Evolutionary conservation across 2,329 filamentous ascomycete genomes (phyloP).

Genomic region (Fusarium fujikuroi): DNA sequence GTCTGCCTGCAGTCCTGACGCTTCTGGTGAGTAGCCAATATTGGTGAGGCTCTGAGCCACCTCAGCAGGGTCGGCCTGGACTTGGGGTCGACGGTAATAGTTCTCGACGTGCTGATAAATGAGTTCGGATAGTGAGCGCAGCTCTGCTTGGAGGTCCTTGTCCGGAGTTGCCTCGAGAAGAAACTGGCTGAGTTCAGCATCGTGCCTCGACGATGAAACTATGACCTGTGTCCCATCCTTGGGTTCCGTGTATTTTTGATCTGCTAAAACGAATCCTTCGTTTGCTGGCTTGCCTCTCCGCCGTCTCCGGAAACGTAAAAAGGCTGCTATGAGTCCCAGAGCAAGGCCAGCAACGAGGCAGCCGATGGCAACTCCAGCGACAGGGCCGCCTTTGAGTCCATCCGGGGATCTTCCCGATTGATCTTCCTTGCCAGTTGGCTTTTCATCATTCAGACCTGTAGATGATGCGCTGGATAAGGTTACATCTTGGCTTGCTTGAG

Average conservation of each 20-base stretch:
- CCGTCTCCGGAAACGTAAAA: slow-evolving; percentile 42
- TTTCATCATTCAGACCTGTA: background rate
- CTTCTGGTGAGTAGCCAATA: slow-evolving; percentile 42
- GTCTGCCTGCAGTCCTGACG: slow-evolving; percentile 20
- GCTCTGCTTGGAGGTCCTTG: slow-evolving; percentile 48
- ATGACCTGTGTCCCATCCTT: slow-evolving; percentile 18
- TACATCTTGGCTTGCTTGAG: accelerated
- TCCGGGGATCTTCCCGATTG: background rate
- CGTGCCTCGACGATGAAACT: slow-evolving; percentile 19
- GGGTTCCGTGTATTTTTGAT: background rate
- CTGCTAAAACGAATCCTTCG: background rate
- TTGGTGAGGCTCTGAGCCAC: slow-evolving; percentile 41
- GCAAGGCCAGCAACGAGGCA: slow-evolving; percentile 45
- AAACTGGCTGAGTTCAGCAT: slow-evolving; percentile 49
- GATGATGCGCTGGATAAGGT: background rate
- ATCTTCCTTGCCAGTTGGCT: background rate
- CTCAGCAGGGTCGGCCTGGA: slow-evolving; percentile 25
- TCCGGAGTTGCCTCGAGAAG: slow-evolving; percentile 52
- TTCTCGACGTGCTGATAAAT: slow-evolving; percentile 55
- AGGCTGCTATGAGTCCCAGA: slow-evolving; percentile 41
- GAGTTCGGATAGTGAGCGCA: slow-evolving; percentile 49
- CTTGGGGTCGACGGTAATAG: slow-evolving; percentile 49
- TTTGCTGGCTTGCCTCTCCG: background rate
- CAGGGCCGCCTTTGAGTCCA: slow-evolving; percentile 27
- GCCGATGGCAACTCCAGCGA: slow-evolving; percentile 47